These are phyloP conservation scores for Colletotrichum filicis DNA, from an alignment of 2,329 filamentous ascomycete species.

Conservation along the genomic window DNA sequence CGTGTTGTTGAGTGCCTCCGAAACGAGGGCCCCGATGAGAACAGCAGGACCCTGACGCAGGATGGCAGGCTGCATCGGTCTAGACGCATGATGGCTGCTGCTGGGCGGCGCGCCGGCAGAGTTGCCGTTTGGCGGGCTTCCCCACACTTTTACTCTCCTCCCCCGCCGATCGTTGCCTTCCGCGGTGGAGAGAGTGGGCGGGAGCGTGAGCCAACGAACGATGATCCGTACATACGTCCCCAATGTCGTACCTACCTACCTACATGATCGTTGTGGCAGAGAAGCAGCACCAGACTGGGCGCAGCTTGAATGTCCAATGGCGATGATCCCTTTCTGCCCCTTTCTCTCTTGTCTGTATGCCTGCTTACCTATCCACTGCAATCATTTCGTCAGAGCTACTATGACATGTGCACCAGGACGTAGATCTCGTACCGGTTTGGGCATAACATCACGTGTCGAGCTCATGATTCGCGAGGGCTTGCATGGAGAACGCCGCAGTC, in stretches of 20 bases:
- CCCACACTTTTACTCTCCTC: conserved; percentile 1
- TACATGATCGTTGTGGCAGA: background rate
- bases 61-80: background rate
- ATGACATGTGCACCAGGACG: background rate
- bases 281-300: background rate
- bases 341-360: background rate
- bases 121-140: conserved; percentile 5
- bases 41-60: background rate
- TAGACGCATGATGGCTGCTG: background rate
- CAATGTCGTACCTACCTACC: background rate
- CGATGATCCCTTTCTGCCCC: background rate
- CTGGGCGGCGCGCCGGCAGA: conserved; percentile 12
- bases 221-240: conserved; percentile 22
- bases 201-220: background rate
- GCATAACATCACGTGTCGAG: conserved; percentile 4
- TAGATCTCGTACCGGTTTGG: conserved; percentile 1
- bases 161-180: conserved; percentile 16
- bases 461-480: conserved; percentile 26
- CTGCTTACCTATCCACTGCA: background rate
- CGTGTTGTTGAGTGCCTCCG: background rate
- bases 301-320: background rate
- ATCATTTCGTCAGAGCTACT: background rate
- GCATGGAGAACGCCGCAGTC: background rate
- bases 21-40: background rate
- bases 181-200: background rate